Evolutionary conservation across 1,284 basidiomycete species (phyloP).

Genomic region (Pseudozyma flocculosa): DNA sequence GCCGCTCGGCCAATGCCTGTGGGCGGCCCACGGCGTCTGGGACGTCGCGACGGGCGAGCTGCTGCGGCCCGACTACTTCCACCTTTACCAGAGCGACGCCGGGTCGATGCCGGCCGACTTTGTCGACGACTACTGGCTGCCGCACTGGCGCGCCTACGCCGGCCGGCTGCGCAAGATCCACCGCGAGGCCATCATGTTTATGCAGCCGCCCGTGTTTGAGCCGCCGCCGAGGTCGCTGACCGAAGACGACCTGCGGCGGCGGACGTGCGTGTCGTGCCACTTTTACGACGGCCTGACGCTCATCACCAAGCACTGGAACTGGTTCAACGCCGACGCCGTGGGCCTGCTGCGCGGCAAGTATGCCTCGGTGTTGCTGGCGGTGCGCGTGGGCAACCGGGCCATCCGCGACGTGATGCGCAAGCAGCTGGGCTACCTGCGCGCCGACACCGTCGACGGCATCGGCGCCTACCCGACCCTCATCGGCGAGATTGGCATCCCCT

Average conservation of each 20-base stretch:
- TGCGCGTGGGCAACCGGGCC: conserved; percentile 72
- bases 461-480: conserved; percentile 85
- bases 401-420: conserved; percentile 81
- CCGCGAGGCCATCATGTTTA: conserved; percentile 81
- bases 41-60: conserved; percentile 70
- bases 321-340: conserved; percentile 78
- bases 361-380: conserved; percentile 61
- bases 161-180: conserved; percentile 71
- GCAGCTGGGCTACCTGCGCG: conserved; percentile 78
- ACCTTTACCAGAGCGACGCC: conserved; percentile 7
- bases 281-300: conserved; percentile 88
- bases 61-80: conserved; percentile 78
- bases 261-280: conserved; percentile 79
- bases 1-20: conserved; percentile 78
- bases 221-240: conserved; percentile 66
- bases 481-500: conserved; percentile 93
- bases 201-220: conserved; percentile 90
- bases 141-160: conserved; percentile 72
- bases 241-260: conserved; percentile 66
- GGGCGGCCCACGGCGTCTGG: conserved; percentile 94
- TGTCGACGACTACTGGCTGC: conserved; percentile 77
- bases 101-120: conserved; percentile 65
- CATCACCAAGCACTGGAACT: conserved; percentile 66
- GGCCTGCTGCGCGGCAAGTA: conserved; percentile 83
- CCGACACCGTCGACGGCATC: conserved; percentile 65